Conservation (phyloP, 495 filamentous ascomycete genomes). For the Penicillium flavigenum region DNA sequence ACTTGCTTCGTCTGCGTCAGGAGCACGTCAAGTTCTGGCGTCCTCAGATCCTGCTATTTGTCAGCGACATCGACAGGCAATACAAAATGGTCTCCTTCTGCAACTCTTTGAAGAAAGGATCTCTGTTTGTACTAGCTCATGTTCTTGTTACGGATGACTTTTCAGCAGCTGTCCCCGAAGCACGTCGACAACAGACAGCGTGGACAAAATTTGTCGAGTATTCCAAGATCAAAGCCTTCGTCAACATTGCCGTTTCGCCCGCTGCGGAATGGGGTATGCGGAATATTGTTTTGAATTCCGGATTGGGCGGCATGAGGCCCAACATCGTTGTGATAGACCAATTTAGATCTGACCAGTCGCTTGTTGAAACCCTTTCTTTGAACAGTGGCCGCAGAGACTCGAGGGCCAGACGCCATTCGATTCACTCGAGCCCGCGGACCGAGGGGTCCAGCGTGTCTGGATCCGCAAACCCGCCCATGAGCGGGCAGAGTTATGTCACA, state of each 20-base stretch:
- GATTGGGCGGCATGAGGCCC: constrained; percentile 85
- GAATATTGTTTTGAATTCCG: constrained; percentile 77
- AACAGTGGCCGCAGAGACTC: constrained; percentile 27
- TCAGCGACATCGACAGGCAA: constrained; percentile 76
- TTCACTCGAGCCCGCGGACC: constrained; percentile 10
- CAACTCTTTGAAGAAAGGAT: constrained; percentile 87
- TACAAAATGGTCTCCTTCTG: constrained; percentile 86
- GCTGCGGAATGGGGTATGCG: constrained; percentile 81
- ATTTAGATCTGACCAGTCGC: constrained; percentile 53
- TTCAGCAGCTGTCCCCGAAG: constrained; percentile 71
- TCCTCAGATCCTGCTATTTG: constrained; percentile 78
- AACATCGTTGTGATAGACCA: constrained; percentile 85
- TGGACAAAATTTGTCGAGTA: constrained; percentile 87
- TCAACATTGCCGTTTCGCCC: constrained; percentile 79
- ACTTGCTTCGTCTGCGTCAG: constrained; percentile 74
- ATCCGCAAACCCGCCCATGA: constrained; percentile 60
- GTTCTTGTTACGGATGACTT: constrained; percentile 86
- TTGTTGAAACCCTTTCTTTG: constrained; percentile 46
- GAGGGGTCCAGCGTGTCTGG: constrained; percentile 42
- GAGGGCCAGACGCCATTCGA: constrained; percentile 29
- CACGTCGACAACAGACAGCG: constrained; percentile 71
- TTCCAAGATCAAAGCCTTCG: constrained; percentile 86
- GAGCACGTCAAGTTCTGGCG: constrained; percentile 94
- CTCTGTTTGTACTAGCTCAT: constrained; percentile 81
- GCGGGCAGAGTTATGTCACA: constrained; percentile 69